A percentile compares a stretch with the other conserved stretches of the same genome.
phyloP scores from a whole-genome alignment of 1,284 basidiomycete genomes.

The Marasmius tenuissimus region DNA sequence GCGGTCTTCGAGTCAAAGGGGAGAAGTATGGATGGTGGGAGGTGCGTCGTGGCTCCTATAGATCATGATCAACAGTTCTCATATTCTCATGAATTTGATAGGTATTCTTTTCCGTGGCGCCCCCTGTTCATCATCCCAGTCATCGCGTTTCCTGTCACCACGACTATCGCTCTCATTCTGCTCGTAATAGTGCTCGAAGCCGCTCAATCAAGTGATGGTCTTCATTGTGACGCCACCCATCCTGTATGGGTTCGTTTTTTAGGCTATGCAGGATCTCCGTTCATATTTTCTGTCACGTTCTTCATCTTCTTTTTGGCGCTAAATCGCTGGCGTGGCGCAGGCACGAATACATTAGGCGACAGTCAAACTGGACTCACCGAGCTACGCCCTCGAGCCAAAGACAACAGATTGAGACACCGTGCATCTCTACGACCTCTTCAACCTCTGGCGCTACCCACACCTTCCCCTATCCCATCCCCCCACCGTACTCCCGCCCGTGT shows the following conservation, averaged over 20 bases:
- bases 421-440: constrained; percentile 2
- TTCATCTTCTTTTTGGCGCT: constrained; percentile 45
- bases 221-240: constrained; percentile 54
- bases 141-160: constrained; percentile 46
- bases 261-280: constrained; percentile 45
- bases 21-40: constrained; percentile 30
- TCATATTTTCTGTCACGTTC: constrained; percentile 52
- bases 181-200: constrained; percentile 44
- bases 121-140: constrained; percentile 40
- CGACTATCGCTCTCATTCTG: constrained; percentile 41
- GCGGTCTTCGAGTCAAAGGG: constrained; percentile 51
- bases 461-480: constrained; percentile 12
- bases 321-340: constrained; percentile 31
- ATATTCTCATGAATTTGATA: neutral
- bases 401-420: constrained; percentile 5
- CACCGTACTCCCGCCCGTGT: constrained; percentile 13
- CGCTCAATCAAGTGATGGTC: constrained; percentile 43
- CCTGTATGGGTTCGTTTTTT: constrained; percentile 39
- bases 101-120: constrained; percentile 44
- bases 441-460: constrained; percentile 16
- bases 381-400: constrained; percentile 17
- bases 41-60: constrained; percentile 26
- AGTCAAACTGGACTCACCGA: constrained; percentile 18
- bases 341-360: constrained; percentile 13
- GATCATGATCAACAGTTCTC: neutral